Percentiles rank a stretch among this genome's conserved stretches.
Conservation (phyloP, 805 yeast genomes). For the Suhomyces sp. region DNA sequence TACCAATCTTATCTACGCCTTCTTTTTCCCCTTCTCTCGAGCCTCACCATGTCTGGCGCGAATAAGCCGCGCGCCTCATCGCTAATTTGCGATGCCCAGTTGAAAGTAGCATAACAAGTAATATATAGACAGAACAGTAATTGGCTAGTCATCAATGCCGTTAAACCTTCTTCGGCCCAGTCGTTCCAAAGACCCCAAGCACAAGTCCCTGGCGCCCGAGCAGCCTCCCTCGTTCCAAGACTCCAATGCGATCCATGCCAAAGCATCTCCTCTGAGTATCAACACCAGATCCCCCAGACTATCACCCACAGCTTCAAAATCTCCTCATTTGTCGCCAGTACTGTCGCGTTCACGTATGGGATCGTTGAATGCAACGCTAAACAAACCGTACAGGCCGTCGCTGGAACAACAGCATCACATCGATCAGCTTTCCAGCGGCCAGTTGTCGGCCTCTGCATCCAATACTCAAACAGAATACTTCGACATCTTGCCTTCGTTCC, state of each 20-base stretch:
- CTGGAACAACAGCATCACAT: slow-evolving; percentile 35
- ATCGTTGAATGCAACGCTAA: slow-evolving; percentile 1
- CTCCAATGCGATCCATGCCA: not conserved
- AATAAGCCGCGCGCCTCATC: not conserved
- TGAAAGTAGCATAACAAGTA: not conserved
- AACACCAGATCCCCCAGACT: not conserved
- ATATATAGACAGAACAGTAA: not conserved
- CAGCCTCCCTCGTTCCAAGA: not conserved
- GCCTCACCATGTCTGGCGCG: not conserved
- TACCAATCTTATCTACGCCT: no score
- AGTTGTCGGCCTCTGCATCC: slow-evolving; percentile 21
- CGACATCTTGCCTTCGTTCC: slow-evolving; percentile 67
- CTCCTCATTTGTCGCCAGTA: not conserved
- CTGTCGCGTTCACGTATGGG: not conserved
- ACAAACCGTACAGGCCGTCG: slow-evolving; percentile 34
- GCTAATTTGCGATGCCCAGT: not conserved
- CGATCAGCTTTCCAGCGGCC: slow-evolving; percentile 17
- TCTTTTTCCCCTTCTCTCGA: not conserved
- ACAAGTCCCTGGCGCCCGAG: not conserved
- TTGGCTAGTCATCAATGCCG: not conserved
- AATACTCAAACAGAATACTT: slow-evolving; percentile 39
- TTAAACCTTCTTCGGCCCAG: not conserved
- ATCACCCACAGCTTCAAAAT: not conserved
- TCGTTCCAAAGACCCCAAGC: not conserved
- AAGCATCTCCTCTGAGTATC: not conserved